Conservation (phyloP, 116 monocot genomes). For the Dioscorea cayenensis region DNA sequence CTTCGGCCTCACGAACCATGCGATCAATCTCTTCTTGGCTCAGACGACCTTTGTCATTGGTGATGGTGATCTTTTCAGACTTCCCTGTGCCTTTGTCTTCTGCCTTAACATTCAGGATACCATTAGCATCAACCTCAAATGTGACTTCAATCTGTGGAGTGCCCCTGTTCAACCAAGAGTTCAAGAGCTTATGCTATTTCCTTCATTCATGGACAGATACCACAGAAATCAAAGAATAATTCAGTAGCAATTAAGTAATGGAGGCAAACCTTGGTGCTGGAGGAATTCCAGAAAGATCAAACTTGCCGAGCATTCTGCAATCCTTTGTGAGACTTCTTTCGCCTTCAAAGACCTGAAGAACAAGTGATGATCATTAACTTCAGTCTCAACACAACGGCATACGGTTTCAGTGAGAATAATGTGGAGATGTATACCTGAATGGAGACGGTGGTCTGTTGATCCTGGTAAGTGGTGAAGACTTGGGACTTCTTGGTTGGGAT, state of each 20-base stretch:
- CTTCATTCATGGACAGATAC: not conserved
- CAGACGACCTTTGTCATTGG: slow-evolving; percentile 71
- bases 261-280: slow-evolving; percentile 53
- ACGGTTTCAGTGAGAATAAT: not conserved
- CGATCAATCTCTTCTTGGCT: slow-evolving; percentile 74
- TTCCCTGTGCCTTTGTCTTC: slow-evolving; percentile 62
- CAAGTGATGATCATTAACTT: not conserved
- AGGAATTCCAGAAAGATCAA: slow-evolving; percentile 53
- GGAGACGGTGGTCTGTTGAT: slow-evolving; percentile 58
- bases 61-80: slow-evolving; percentile 72
- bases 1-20: slow-evolving; percentile 75
- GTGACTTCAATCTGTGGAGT: slow-evolving; percentile 70
- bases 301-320: slow-evolving; percentile 61
- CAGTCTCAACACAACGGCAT: not conserved
- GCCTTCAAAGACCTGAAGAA: slow-evolving; percentile 49
- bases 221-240: not conserved
- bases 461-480: slow-evolving; percentile 65
- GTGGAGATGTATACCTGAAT: slow-evolving; percentile 27
- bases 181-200: not conserved
- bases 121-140: slow-evolving; percentile 73
- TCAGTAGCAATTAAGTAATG: not conserved
- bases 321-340: slow-evolving; percentile 65
- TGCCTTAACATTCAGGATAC: slow-evolving; percentile 62
- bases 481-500: slow-evolving; percentile 73
- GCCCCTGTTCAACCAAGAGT: slow-evolving; percentile 22